Conservation (phyloP, 352 stramenopile genomes). For the Phytophthora europaea region DNA sequence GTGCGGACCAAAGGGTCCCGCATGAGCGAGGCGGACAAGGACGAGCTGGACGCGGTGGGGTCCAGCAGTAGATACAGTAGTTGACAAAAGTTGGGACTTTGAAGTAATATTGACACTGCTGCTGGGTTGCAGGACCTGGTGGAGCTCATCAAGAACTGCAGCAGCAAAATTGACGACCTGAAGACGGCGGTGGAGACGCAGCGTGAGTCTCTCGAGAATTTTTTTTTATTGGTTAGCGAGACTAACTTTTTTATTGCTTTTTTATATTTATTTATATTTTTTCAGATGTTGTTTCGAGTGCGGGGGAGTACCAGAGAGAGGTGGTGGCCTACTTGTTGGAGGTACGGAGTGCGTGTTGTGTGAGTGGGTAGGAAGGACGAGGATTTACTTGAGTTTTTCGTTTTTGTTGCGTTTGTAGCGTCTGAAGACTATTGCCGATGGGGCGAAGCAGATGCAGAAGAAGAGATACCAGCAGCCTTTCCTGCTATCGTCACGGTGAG, state of each 20-base stretch:
- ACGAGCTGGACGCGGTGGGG: constrained; percentile 77
- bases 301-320: constrained; percentile 70
- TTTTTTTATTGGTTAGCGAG: not conserved
- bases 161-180: constrained; percentile 64
- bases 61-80: too few relatives aligned
- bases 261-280: not conserved
- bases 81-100: too few relatives aligned
- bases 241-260: not conserved
- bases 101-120: not conserved
- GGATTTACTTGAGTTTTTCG: not conserved
- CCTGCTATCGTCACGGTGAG: constrained; percentile 63
- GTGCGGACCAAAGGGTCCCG: constrained; percentile 64
- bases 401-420: constrained; percentile 40
- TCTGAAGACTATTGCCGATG: constrained; percentile 69
- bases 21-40: constrained; percentile 83
- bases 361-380: not conserved
- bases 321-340: constrained; percentile 80
- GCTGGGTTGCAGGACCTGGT: constrained; percentile 57
- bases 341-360: constrained; percentile 31
- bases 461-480: constrained; percentile 73
- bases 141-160: constrained; percentile 80
- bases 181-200: constrained; percentile 48
- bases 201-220: constrained; percentile 24
- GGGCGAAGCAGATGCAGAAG: constrained; percentile 82
- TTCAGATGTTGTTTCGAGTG: constrained; percentile 30